Conservation (phyloP, 352 stramenopile genomes). For the Pythium dissotocum region DNA sequence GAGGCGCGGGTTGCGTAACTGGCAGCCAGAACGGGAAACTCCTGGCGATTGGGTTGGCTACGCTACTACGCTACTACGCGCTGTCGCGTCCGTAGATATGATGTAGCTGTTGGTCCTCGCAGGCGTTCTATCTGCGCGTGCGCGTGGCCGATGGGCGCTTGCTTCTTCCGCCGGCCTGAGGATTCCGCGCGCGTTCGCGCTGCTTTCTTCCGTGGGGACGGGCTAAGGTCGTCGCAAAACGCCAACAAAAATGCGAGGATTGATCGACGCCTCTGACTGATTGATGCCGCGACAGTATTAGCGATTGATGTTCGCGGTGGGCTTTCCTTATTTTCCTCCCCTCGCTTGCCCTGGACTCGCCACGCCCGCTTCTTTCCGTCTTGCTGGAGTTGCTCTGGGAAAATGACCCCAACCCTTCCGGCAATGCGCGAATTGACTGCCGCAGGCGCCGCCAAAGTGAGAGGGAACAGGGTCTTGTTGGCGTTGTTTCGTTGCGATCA, state of each 20-base stretch:
- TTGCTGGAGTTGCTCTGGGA: conserved; percentile 1
- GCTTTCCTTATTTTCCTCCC: background rate
- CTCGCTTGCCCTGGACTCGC: background rate
- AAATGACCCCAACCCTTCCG: background rate
- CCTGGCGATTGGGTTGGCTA: background rate
- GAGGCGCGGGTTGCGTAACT: background rate
- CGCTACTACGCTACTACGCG: background rate
- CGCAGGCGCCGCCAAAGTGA: background rate
- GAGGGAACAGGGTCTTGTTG: background rate
- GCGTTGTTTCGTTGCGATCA: conserved; percentile 6
- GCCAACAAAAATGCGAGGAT: background rate
- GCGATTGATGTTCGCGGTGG: background rate
- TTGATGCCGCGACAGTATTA: background rate
- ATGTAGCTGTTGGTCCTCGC: background rate
- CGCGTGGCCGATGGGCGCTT: conserved; percentile 5
- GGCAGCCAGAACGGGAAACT: background rate
- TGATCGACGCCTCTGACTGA: background rate
- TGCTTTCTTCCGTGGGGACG: background rate
- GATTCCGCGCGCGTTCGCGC: background rate
- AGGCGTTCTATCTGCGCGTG: background rate
- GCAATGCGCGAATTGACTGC: conserved; percentile 4
- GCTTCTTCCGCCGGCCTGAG: background rate
- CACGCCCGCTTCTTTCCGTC: background rate
- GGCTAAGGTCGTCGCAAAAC: conserved; percentile 3
- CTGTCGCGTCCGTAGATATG: background rate